Evolutionary conservation across 2,329 filamentous ascomycete genomes (phyloP).

Genomic region (Penicillium sp.): DNA sequence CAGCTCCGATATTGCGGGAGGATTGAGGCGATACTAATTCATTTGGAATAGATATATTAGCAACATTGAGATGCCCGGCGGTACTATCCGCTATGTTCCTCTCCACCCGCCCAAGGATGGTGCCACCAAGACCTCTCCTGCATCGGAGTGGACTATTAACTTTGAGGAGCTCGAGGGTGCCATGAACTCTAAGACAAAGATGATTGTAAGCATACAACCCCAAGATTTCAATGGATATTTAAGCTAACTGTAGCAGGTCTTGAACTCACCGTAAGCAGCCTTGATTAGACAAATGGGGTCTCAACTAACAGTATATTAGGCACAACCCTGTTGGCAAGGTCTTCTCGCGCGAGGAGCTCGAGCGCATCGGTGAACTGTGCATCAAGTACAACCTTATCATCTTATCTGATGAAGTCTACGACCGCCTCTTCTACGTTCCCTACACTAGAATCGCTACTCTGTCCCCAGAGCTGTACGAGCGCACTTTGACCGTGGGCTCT

Average conservation of each 20-base stretch:
- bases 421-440: constrained; percentile 89
- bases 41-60: constrained; percentile 68
- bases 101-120: constrained; percentile 84
- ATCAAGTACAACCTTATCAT: constrained; percentile 94
- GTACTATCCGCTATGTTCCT: constrained; percentile 93
- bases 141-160: constrained; percentile 84
- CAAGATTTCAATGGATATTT: constrained; percentile 18
- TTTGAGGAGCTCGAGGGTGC: constrained; percentile 77
- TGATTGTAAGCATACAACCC: constrained; percentile 73
- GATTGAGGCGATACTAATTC: background rate
- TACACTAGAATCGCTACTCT: constrained; percentile 91
- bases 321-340: constrained; percentile 98
- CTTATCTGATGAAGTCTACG: constrained; percentile 89
- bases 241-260: constrained; percentile 36
- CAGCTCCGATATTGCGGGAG: constrained; percentile 1
- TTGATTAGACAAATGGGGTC: background rate
- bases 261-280: constrained; percentile 52
- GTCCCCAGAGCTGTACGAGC: constrained; percentile 80
- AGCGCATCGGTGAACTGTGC: constrained; percentile 81
- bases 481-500: constrained; percentile 91
- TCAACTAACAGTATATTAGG: constrained; percentile 26
- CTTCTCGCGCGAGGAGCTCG: constrained; percentile 78
- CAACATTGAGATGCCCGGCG: constrained; percentile 98
- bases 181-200: constrained; percentile 85
- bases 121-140: constrained; percentile 74